Evolutionary conservation across 768 basidiomycete genomes (phyloP), one percentile per base, ranked within the genome.

Genomic region (Naganishia vaughanmartiniae): DNA sequence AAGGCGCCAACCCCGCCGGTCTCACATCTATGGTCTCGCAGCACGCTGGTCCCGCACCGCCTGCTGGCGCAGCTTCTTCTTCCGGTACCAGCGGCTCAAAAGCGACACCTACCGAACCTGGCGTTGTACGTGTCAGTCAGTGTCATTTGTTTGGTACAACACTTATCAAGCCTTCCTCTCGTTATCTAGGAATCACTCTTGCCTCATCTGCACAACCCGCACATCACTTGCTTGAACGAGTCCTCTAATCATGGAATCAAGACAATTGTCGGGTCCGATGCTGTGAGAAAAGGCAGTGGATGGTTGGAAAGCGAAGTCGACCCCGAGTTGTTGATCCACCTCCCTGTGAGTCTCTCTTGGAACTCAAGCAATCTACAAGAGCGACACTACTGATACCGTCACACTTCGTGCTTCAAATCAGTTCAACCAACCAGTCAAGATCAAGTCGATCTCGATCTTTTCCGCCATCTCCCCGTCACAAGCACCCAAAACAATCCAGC

Each of bases 281-380:
- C 74, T n/a, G 78, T 77, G 19, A 70, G 77, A 14, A 76, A 75
- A 55, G 80, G 79, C 1, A 68, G 66, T 36, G 74, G 74, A 53
- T 80, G 76, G 71, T 76, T 82, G 58, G 81, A 82, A 57, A 80
- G 78, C n/a, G 81, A 82, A 55, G 78, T 77, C 11, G 81, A 82
- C 58, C 67, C 79, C 21, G 78, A 81, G 51, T 69, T 81, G 26
- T 73, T 81, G 53, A 77, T 81, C 66, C 70, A 73, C 17, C 77
- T 81, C 57, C 77, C 80, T 6, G 73, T 72, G 30, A 58, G 73
- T 58, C 28, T 28, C 17, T 12, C n/a, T 31, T 34, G 24, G n/a
- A 42, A n/a, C n/a, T 26, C 24, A 30, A 53, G 31, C 14, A n/a
- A n/a, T 11, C 19, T 46, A 10, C 48, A 6, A 21, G 30, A 28